Evolutionary conservation across 2,329 filamentous ascomycete species (phyloP), one percentile per base, ranked within the genome.

Genomic region (Phaeophleospora eucalypticola): DNA sequence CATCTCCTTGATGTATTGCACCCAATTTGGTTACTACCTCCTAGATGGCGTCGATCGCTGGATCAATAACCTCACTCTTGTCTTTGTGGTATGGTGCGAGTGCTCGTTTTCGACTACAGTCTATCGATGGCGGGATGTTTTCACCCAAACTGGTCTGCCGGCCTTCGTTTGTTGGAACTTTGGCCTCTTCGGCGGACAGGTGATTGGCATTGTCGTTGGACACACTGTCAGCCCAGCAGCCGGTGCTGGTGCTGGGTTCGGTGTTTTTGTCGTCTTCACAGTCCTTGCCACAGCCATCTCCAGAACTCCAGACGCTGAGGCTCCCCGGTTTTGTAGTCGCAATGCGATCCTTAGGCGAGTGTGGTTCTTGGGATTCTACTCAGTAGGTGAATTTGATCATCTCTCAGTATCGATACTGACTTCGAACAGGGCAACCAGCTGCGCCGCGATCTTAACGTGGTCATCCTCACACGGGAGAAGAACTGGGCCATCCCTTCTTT

Each of bases 341-440:
- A 48, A 15, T 21, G 19, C 16, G 12, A 19, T 43, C 4, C n/a
- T 50, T 10, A 29, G 34, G 4, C 68, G 69, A 1, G 71, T 79
- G 39, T 81, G 77, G 75, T 81, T 73, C 48, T 53, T 80, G 16
- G 70, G 69, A 1, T 77, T 79, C 51, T 81, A 81, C 62, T 80
- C 77, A 4, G 77, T 80, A 69, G 65, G 75, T 58, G 17, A 3
- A 4, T 10, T 17, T 20, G n/a, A 4, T n/a, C 29, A 9, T 39
- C 2, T 6, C 7, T 19, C 6, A 4, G n/a, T 27, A 29, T 32
- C 4, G 9, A 16, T 46, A 12, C 43, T 41, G 15, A 40, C 27
- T 16, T 20, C 7, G 4, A 15, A 16, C 35, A 50, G 43, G 43
- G 43, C 34, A 43, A 50, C 14, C 43, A 40, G n/a, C 35, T 50